phyloP scores from a whole-genome alignment of 495 filamentous ascomycete species.

The Pyrenula aspistea region DNA sequence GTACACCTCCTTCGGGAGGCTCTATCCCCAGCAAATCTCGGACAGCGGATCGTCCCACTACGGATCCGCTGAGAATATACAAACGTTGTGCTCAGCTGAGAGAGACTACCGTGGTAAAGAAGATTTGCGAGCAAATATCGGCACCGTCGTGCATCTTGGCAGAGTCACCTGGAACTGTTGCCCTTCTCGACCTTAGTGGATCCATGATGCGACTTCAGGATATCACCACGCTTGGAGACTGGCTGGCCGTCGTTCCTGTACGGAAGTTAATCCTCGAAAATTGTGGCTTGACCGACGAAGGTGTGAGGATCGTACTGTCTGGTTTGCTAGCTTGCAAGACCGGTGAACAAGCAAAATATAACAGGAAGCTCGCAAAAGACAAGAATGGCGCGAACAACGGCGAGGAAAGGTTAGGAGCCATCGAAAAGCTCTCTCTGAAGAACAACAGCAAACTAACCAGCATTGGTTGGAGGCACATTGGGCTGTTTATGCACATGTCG shows the following conservation, averaged over 20 bases:
- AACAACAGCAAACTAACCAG: slow-evolving; percentile 71
- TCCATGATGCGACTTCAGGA: slow-evolving; percentile 76
- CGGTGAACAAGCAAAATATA: slow-evolving; percentile 38
- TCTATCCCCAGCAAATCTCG: slow-evolving; percentile 21
- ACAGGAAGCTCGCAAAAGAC: slow-evolving; percentile 16
- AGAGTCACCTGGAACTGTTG: slow-evolving; percentile 57
- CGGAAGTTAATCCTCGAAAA: slow-evolving; percentile 75
- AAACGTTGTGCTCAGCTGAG: slow-evolving; percentile 86
- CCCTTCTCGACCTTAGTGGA: slow-evolving; percentile 69
- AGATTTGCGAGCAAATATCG: slow-evolving; percentile 77
- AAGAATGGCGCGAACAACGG: slow-evolving; percentile 9
- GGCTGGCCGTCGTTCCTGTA: slow-evolving; percentile 85
- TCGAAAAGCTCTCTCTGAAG: slow-evolving; percentile 84
- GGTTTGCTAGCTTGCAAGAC: slow-evolving; percentile 73
- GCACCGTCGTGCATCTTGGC: slow-evolving; percentile 46
- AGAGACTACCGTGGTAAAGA: slow-evolving; percentile 80
- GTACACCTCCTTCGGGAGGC: slow-evolving; percentile 11
- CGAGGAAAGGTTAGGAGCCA: slow-evolving; percentile 48
- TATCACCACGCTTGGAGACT: slow-evolving; percentile 78
- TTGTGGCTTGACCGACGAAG: slow-evolving; percentile 76
- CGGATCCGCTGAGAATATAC: slow-evolving; percentile 86
- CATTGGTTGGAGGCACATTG: slow-evolving; percentile 87
- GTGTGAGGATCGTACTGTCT: slow-evolving; percentile 72
- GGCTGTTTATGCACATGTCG: slow-evolving; percentile 81
- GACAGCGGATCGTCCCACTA: slow-evolving; percentile 63